phyloP scores from a whole-genome alignment of 257 asterid species.

The Solanum ahanhuiri region DNA sequence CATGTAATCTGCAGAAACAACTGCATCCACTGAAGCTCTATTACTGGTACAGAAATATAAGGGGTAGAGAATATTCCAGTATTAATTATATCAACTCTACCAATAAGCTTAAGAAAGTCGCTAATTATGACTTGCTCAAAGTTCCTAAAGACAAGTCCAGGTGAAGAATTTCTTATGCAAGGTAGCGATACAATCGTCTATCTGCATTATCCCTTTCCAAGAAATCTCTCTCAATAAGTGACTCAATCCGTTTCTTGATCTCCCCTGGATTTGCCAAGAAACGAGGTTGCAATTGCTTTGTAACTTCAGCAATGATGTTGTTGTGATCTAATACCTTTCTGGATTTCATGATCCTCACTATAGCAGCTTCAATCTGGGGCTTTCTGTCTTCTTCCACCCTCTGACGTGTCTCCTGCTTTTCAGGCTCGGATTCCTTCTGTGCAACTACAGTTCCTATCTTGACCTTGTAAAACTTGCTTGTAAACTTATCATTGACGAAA shows the following conservation, averaged over 20 bases:
- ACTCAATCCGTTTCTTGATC: slow-evolving; percentile 72
- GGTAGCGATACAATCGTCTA: slow-evolving; percentile 59
- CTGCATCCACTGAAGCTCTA: neutral
- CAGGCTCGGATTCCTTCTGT: slow-evolving; percentile 85
- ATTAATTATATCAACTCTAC: neutral
- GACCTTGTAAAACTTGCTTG: slow-evolving; percentile 75
- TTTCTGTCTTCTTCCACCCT: slow-evolving; percentile 89
- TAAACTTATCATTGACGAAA: slow-evolving; percentile 57
- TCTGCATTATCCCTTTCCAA: slow-evolving; percentile 72
- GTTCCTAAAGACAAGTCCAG: neutral
- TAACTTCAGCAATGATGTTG: slow-evolving; percentile 73
- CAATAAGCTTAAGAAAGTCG: neutral
- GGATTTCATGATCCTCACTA: slow-evolving; percentile 83
- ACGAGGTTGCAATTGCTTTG: slow-evolving; percentile 77
- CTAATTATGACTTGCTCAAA: neutral
- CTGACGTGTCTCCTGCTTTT: slow-evolving; percentile 85
- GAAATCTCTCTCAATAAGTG: slow-evolving; percentile 78
- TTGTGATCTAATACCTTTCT: slow-evolving; percentile 79
- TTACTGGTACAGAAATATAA: neutral
- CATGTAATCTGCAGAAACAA: neutral
- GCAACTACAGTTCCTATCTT: slow-evolving; percentile 88
- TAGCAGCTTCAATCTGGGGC: slow-evolving; percentile 91
- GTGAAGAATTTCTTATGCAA: slow-evolving; percentile 30
- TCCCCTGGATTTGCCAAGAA: slow-evolving; percentile 80
- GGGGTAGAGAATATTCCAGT: neutral